These are phyloP conservation scores for Myxozyma neotropica DNA, from an alignment of 805 yeast species.

Conservation along the genomic window DNA sequence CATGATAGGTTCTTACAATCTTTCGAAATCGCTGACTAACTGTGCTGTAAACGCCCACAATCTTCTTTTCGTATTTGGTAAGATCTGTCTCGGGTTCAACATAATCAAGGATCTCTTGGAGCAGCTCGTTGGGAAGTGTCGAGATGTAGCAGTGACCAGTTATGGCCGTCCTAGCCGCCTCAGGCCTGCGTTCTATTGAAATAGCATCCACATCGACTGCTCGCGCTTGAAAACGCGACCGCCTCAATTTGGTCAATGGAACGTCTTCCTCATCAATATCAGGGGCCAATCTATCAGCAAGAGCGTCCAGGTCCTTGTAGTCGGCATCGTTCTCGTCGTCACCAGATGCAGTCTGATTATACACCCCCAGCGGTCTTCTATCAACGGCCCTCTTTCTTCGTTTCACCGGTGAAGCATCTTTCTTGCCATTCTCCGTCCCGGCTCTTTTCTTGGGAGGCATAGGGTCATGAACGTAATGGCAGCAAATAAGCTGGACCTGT, in stretches of 20 bases:
- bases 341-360: conserved; percentile 23
- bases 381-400: not conserved
- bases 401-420: not conserved
- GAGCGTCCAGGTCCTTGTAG: conserved; percentile 8
- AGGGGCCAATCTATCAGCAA: too few species aligned
- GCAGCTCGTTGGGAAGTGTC: conserved; percentile 11
- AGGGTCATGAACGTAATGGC: not conserved
- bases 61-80: conserved; percentile 16
- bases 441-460: not conserved
- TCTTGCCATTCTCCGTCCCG: not conserved
- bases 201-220: not conserved
- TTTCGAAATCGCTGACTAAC: conserved; percentile 21
- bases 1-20: conserved; percentile 11
- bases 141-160: not conserved
- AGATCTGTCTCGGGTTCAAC: conserved; percentile 12
- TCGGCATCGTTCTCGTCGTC: conserved; percentile 29
- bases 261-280: conserved; percentile 4
- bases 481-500: too few species aligned
- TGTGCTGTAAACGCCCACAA: conserved; percentile 11
- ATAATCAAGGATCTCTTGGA: conserved; percentile 13
- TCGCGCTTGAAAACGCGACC: not conserved
- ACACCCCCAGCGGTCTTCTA: not conserved
- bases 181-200: too few species aligned
- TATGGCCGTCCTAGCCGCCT: not conserved
- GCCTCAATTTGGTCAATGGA: not conserved